Evolutionary conservation across 148 eudicot genomes (phyloP), one percentile per base, ranked within the genome.

Genomic region (Chenopodium berlandieri): DNA sequence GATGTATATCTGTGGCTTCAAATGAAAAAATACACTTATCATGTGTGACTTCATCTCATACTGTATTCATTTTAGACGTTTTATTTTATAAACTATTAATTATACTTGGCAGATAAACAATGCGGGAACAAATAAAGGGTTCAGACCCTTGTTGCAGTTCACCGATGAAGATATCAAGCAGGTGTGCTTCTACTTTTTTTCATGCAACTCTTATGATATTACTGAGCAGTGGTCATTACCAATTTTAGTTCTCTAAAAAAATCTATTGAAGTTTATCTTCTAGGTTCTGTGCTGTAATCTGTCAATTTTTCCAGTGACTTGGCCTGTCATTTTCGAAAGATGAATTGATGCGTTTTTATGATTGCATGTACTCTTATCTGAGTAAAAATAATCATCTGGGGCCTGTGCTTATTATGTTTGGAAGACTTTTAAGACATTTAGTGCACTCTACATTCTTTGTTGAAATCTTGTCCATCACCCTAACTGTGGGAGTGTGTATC

Each of bases 71-170:
- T 74, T 67, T 23, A 37, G 54, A 17, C 46, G 30, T 14, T 19
- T 48, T 52, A 50, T 7, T 62, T 50, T 34, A 34, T 77, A 44
- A 79, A 62, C 76, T 56, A 48, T 0, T 9, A 11, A 62, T 9
- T 30, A 66, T 52, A 25, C 52, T 75, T 62, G 85, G 68, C 92
- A 96, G 99, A 93, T 96, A 72, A 96, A 96, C 83, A 96, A 96
- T 89, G 99, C 99, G 10, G 99, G 99, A 72, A 90, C 91, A 76
- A 96, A 96, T 88, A 96, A 96, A 91, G 99, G 99, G 71, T 96
- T 96, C 86, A 91, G 99, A 86, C 99, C 99, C 66, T 96, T 96
- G 84, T 85, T 96, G 86, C 90, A 96, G 88, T 96, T 96, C 82
- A 88, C 81, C 78, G 95, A 96, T 70, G 93, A 96, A 79, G 99